phyloP scores from a whole-genome alignment of 2,329 filamentous ascomycete species.

The Thielaviopsis populi region DNA sequence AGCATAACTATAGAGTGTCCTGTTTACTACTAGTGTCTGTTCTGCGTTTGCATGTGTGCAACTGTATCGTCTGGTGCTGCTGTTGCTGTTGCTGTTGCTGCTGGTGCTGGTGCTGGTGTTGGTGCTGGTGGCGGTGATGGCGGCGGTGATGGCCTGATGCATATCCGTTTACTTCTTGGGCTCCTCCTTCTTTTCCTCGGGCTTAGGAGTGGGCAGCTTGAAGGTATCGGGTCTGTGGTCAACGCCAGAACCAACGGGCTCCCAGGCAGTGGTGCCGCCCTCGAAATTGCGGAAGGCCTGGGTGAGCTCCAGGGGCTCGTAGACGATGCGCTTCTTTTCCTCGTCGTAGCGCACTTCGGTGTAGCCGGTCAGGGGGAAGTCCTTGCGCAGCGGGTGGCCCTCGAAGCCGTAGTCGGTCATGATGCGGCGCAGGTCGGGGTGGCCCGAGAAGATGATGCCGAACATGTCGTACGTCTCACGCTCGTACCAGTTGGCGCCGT shows the following conservation, averaged over 20 bases:
- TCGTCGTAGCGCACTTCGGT: constrained; percentile 97
- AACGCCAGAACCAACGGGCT: constrained; percentile 50
- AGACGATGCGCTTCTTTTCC: constrained; percentile 99
- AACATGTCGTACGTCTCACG: constrained; percentile 95
- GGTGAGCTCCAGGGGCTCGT: constrained; percentile 91
- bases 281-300: constrained; percentile 99
- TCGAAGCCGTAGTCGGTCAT: constrained; percentile 99
- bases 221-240: constrained; percentile 75
- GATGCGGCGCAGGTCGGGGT: constrained; percentile 90
- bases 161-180: constrained; percentile 61
- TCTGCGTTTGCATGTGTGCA: constrained; percentile 10
- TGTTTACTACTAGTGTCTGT: constrained; percentile 10
- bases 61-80: constrained; percentile 6
- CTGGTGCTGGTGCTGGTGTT: constrained; percentile 2
- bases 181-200: constrained; percentile 80
- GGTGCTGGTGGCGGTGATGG: no score
- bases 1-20: constrained; percentile 7
- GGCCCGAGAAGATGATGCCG: constrained; percentile 88
- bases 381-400: constrained; percentile 90
- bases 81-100: constrained; percentile 5
- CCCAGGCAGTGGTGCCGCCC: constrained; percentile 61
- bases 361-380: constrained; percentile 95
- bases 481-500: constrained; percentile 98
- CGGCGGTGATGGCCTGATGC: background rate
- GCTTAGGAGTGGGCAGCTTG: constrained; percentile 89